A percentile compares a stretch with the other conserved stretches of the same genome.
Conservation (phyloP, 768 basidiomycete species). For the Phylloporus rhodoxanthus region DNA sequence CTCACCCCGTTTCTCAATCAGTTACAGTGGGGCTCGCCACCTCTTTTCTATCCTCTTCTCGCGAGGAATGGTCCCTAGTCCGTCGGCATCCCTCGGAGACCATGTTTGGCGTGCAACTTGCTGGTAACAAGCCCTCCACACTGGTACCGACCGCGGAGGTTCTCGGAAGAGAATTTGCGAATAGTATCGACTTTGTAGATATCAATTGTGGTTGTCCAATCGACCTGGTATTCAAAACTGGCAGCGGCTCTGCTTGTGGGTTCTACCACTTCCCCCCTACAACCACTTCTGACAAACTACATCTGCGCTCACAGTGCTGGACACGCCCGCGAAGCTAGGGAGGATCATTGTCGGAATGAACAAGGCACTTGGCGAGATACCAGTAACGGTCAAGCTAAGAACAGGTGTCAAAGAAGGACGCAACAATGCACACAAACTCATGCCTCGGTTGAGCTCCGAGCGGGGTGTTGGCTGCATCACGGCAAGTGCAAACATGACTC, state of each 20-base stretch:
- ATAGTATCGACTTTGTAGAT: conserved; percentile 83
- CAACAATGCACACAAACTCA: conserved; percentile 85
- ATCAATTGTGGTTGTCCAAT: conserved; percentile 97
- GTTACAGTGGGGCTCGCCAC: conserved; percentile 81
- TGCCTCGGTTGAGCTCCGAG: conserved; percentile 65
- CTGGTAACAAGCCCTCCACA: conserved; percentile 77
- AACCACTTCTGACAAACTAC: background rate
- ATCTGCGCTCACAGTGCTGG: conserved; percentile 56
- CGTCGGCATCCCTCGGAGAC: conserved; percentile 81
- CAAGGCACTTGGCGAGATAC: conserved; percentile 81
- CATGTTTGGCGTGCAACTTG: conserved; percentile 88
- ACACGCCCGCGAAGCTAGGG: conserved; percentile 73
- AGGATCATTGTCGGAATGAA: conserved; percentile 91
- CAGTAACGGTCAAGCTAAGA: conserved; percentile 85
- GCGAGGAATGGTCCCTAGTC: conserved; percentile 93
- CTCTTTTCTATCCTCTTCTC: conserved; percentile 82
- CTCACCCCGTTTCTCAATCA: background rate
- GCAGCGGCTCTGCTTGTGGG: conserved; percentile 85
- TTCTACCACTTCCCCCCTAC: conserved; percentile 15
- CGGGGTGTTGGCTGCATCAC: conserved; percentile 44
- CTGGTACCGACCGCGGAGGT: conserved; percentile 81
- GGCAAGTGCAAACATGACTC: conserved; percentile 17
- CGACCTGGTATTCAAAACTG: conserved; percentile 87
- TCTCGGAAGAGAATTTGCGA: conserved; percentile 60
- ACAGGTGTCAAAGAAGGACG: conserved; percentile 88